Evolutionary conservation across 2,329 filamentous ascomycete genomes (phyloP).

Genomic region (Ilyonectria sp.): DNA sequence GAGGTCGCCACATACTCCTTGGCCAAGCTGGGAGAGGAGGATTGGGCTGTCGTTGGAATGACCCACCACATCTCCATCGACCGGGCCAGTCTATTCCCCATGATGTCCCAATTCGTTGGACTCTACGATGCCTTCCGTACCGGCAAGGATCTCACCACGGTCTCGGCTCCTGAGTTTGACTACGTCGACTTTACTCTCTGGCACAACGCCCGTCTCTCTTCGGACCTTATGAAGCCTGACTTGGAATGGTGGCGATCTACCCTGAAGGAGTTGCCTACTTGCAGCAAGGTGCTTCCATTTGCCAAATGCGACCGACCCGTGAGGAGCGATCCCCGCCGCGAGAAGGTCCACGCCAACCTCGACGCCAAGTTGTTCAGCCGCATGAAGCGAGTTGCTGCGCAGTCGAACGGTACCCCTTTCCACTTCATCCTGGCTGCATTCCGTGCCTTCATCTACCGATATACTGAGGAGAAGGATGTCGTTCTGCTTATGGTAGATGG

Average conservation of each 20-base stretch:
- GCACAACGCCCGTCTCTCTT: slow-evolving; percentile 45
- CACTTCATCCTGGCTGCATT: slow-evolving; percentile 48
- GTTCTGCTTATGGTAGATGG: slow-evolving; percentile 46
- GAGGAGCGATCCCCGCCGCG: slow-evolving; percentile 37
- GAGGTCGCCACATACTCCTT: slow-evolving; percentile 40
- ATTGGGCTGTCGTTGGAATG: slow-evolving; percentile 42
- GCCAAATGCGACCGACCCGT: slow-evolving; percentile 40
- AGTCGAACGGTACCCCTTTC: slow-evolving; percentile 42
- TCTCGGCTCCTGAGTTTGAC: slow-evolving; percentile 41
- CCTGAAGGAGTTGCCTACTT: slow-evolving; percentile 37
- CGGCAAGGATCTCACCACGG: slow-evolving; percentile 38
- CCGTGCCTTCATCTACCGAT: slow-evolving; percentile 45
- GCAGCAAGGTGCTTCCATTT: slow-evolving; percentile 44
- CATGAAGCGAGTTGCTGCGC: slow-evolving; percentile 46
- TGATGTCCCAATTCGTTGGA: slow-evolving; percentile 44
- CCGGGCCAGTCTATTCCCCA: slow-evolving; percentile 41
- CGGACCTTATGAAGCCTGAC: slow-evolving; percentile 43
- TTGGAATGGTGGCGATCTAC: slow-evolving; percentile 45
- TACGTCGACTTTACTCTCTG: slow-evolving; percentile 47
- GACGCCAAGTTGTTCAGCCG: slow-evolving; percentile 41
- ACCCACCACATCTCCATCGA: slow-evolving; percentile 47
- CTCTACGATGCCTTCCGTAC: slow-evolving; percentile 41
- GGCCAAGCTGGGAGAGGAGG: slow-evolving; percentile 40
- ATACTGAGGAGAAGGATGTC: slow-evolving; percentile 45
- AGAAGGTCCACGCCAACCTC: slow-evolving; percentile 40